Conservation (phyloP, 208 protist genomes). For the Spongospora subterranea region DNA sequence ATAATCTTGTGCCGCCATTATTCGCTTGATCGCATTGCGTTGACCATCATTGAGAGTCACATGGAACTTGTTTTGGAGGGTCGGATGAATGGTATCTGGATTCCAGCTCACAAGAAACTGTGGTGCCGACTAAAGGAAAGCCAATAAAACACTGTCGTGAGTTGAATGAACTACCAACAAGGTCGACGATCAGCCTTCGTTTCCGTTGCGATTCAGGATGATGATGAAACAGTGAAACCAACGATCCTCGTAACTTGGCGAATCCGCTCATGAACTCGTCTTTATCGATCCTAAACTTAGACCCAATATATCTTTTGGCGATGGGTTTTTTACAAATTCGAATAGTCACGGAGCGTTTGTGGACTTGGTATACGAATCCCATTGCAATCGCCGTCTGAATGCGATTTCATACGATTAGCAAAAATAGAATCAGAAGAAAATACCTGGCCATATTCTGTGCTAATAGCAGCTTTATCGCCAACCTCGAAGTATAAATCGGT, state of each 20-base stretch:
- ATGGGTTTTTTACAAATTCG: background rate
- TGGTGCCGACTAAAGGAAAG: background rate
- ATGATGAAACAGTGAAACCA: background rate
- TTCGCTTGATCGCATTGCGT: background rate
- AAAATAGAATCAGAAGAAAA: background rate
- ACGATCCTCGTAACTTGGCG: background rate
- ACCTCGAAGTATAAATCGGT: slow-evolving; percentile 11
- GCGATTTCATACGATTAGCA: background rate
- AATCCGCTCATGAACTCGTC: slow-evolving; percentile 31
- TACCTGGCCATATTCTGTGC: slow-evolving; percentile 30
- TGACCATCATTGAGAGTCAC: slow-evolving; percentile 57
- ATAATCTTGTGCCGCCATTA: slow-evolving; percentile 45
- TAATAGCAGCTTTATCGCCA: slow-evolving; percentile 42
- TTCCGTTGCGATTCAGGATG: background rate
- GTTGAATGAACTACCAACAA: background rate
- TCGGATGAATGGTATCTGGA: background rate
- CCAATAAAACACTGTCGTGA: background rate
- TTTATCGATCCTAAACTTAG: slow-evolving; percentile 10
- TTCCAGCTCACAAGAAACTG: background rate
- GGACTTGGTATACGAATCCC: background rate
- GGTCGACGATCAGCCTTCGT: slow-evolving; percentile 24
- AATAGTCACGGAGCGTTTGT: background rate
- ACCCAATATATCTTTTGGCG: background rate
- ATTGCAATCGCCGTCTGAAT: background rate
- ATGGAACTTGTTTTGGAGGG: background rate